These are phyloP conservation scores for Xylaria sp. DNA, from an alignment of 2,329 filamentous ascomycete species.

Conservation along the genomic window DNA sequence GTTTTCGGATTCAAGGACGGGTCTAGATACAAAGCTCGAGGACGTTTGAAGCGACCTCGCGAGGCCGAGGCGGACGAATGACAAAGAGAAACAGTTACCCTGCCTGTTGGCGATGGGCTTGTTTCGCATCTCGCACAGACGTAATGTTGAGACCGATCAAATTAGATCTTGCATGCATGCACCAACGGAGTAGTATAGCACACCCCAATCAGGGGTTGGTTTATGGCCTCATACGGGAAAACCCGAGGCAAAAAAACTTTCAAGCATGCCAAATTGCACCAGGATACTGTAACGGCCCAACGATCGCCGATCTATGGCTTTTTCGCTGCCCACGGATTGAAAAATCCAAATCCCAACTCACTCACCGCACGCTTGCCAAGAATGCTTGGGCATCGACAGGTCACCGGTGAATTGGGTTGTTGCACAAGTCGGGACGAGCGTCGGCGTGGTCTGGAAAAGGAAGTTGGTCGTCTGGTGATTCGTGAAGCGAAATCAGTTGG, in stretches of 20 bases:
- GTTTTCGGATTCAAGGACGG: constrained; percentile 35
- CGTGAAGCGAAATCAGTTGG: constrained; percentile 1
- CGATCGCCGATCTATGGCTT: background rate
- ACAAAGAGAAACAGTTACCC: background rate
- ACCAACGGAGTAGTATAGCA: background rate
- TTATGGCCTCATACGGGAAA: background rate
- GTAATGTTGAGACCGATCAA: background rate
- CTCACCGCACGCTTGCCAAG: background rate
- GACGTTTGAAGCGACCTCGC: constrained; percentile 7
- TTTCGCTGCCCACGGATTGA: background rate
- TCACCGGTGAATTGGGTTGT: background rate
- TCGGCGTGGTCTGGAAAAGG: constrained; percentile 12
- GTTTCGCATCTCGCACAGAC: constrained; percentile 18
- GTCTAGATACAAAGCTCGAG: constrained; percentile 28
- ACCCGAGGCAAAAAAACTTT: background rate
- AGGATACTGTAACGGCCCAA: background rate
- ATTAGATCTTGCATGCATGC: background rate
- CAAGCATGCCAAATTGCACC: background rate
- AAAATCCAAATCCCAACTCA: background rate
- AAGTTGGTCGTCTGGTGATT: constrained; percentile 3
- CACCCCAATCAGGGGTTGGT: background rate
- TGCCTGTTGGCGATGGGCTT: background rate
- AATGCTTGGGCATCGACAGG: background rate
- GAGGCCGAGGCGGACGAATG: background rate
- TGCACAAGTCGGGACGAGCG: background rate